Base-by-base conservation (phyloP, 352 stramenopile species). In the Globisporangium radiosum region DNA sequence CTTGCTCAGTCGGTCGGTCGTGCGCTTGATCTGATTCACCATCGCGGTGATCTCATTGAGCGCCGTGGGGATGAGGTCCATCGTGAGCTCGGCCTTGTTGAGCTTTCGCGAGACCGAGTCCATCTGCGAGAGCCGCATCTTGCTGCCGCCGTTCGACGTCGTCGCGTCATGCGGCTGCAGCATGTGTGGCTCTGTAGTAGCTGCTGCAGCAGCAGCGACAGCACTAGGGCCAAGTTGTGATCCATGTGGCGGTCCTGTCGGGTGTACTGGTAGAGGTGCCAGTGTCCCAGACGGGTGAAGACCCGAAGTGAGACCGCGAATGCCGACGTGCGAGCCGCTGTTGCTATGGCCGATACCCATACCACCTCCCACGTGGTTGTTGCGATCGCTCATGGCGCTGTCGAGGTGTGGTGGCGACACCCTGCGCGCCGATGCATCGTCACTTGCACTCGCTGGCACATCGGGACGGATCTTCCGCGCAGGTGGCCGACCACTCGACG, bases 11-110 rank as follows among this genome's bases (percentile, higher is more conserved):
- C 74, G 54, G 48, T 88, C 72, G 1, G 78, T 90, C 5, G 76
- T 88, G 39, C 72, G 75, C 25, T 87, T 81, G 47, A 92, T 87
- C 58, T 92, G 73, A 38, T 85, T 75, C 25, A 89, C 71, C 78
- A 90, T 89, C 13, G 57, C 60, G 1, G 78, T 81, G 57, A 90
- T 85, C 51, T 90, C 80, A n/a, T 72, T 56, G 25, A 92, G 68
- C 39, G 82, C 78, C 3, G 69, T 44, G 1, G 80, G 76, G 25
- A 88, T 75, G 43, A 87, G 62, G 42, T 85, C 76, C 9, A 75
- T 52, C 25, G 74, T 71, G 15, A 88, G 47, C 39, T 89, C 81
- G 0, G 68, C 61, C 17, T 76, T 73, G 58, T 75, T 87, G 36
- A 88, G 56, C 59, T 78, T 87, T 39, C 78, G 50, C 7, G 76